Conservation (phyloP, 2,329 filamentous ascomycete species). For the Penicillium sp. region DNA sequence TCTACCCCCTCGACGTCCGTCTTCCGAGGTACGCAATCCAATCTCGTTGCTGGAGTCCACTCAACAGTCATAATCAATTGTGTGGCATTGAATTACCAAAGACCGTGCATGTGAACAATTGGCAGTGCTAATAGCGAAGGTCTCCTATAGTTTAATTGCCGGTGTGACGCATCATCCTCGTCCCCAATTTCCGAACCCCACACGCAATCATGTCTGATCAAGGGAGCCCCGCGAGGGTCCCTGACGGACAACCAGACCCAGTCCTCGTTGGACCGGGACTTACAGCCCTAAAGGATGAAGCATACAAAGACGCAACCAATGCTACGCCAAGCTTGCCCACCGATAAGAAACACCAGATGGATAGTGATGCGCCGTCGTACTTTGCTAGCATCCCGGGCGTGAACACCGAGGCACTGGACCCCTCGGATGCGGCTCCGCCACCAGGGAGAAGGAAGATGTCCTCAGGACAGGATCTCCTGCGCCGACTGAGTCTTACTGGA, state of each 20-base stretch:
- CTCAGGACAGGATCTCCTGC: conserved; percentile 58
- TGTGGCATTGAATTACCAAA: neutral
- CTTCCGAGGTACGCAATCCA: conserved; percentile 28
- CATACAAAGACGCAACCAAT: conserved; percentile 38
- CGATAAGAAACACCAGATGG: conserved; percentile 30
- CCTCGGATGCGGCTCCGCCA: conserved; percentile 36
- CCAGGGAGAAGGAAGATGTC: conserved; percentile 53
- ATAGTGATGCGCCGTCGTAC: conserved; percentile 38
- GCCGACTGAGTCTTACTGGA: conserved; percentile 58
- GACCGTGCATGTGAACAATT: conserved; percentile 25
- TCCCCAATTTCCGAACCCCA: conserved; percentile 10
- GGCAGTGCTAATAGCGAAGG: conserved; percentile 10
- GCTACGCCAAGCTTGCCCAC: conserved; percentile 36
- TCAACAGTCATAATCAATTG: conserved; percentile 11
- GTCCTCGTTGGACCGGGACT: conserved; percentile 39
- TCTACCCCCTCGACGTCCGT: conserved; percentile 22
- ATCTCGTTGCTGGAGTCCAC: conserved; percentile 17
- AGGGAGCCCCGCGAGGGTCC: conserved; percentile 32
- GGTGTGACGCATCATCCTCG: conserved; percentile 6
- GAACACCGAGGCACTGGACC: conserved; percentile 25
- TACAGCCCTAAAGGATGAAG: conserved; percentile 34
- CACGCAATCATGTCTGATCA: conserved; percentile 38
- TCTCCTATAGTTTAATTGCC: conserved; percentile 15
- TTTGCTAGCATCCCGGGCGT: conserved; percentile 37
- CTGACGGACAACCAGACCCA: conserved; percentile 40